Evolutionary conservation across 208 protist species (phyloP), one percentile per base, ranked within the genome.

Genomic region (Vickermania spadyakhi): DNA sequence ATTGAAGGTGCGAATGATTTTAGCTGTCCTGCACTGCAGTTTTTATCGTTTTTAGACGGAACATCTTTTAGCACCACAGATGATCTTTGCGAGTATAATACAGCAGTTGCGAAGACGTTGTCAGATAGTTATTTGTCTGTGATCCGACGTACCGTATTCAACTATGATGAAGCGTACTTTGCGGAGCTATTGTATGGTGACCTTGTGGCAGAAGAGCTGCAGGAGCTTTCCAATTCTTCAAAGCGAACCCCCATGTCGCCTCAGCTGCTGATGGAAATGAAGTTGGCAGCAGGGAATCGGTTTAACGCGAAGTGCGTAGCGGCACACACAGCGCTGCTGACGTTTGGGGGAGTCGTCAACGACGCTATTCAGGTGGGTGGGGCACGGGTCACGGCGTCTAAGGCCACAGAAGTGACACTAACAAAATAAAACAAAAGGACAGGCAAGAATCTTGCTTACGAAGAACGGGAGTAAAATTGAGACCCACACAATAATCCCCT

Each of bases 131-230:
- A 93, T 26, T 69, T 93, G 0, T 79, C 82, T 31, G 51, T 77
- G 4, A 60, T 93, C 31, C 82, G 86, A 5, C 60, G 59, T 3
- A 54, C 64, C 21, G 66, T 93, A 28, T 93, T 93, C 54, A 21
- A 79, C 67, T 61, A 86, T 36, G 75, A 93, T 56, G 86, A 93
- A 59, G 71, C 67, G 21, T 66, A 64, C 5, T 93, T 93, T 70
- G 86, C 86, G 23, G 82, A 93, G 63, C 72, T 93, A 57, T 74
- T 93, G 29, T 93, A 93, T 68, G 86, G 68, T 36, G 86, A 93
- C 55, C 80, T 82, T 54, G 70, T 93, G 13, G 68, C 78, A 56
- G 68, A 59, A 3, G 68, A 75, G 45, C 56, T 78, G 22, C 60
- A 31, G 5, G 59, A 63, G 11, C 66, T 76, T 13, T n/a, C 11